Evolutionary conservation across 108 stramenopile species (phyloP).

Genomic region (Discostella pseudostelligera): DNA sequence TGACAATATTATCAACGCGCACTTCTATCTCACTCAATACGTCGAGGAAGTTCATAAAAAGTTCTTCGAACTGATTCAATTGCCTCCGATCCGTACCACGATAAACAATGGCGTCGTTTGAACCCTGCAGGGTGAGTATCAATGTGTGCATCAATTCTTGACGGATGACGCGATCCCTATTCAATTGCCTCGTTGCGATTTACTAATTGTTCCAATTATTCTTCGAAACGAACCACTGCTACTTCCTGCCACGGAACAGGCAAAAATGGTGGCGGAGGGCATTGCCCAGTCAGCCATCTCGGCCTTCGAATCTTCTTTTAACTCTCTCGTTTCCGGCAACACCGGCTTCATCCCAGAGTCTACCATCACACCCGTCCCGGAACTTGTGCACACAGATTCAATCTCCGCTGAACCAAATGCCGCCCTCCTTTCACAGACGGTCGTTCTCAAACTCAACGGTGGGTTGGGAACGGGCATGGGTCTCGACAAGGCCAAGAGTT

Average conservation of each 20-base stretch:
- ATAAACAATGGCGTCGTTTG: slow-evolving; percentile 49
- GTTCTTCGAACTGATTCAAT: too few species aligned
- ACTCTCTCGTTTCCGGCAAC: slow-evolving; percentile 87
- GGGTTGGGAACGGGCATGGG: slow-evolving; percentile 99
- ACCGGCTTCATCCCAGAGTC: slow-evolving; percentile 96
- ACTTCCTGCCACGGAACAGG: slow-evolving; percentile 33
- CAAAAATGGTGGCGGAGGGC: slow-evolving; percentile 91
- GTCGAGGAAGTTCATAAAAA: too few species aligned
- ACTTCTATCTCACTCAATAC: too few species aligned
- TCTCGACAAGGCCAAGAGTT: slow-evolving; percentile 97
- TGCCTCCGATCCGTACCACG: not conserved
- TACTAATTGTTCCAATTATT: not conserved
- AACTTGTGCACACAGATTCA: slow-evolving; percentile 81
- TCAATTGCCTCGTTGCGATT: not conserved
- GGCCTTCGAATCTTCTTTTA: slow-evolving; percentile 89
- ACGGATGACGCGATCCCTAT: not conserved
- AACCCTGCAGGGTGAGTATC: slow-evolving; percentile 52
- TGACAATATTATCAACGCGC: too few species aligned
- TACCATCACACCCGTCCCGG: slow-evolving; percentile 89
- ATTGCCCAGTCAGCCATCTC: slow-evolving; percentile 86
- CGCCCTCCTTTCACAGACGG: slow-evolving; percentile 85
- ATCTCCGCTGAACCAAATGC: slow-evolving; percentile 61
- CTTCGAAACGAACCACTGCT: slow-evolving; percentile 1
- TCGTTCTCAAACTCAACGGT: slow-evolving; percentile 98
- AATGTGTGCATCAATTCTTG: slow-evolving; percentile 4